Evolutionary conservation across 106 monocot species (phyloP), one percentile per base, ranked within the genome.

Genomic region (Dioscorea alata): DNA sequence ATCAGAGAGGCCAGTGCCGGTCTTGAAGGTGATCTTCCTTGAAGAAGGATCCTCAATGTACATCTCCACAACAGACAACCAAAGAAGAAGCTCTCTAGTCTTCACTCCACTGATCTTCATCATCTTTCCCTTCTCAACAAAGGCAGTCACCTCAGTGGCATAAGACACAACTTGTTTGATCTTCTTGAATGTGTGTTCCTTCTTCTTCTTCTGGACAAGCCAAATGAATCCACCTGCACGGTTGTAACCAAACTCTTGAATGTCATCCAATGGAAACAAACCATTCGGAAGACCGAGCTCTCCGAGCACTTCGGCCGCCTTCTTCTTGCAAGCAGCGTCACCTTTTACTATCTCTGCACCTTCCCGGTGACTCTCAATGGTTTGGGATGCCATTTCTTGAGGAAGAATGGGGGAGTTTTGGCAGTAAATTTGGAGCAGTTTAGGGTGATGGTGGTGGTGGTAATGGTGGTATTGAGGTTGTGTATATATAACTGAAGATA

Each of bases 201-300:
- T 16, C 54, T 19, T 56, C 54, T 56, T 18, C 54, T 56, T 56
- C 8, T 16, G 19, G 19, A 15, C 54, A 18, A 69, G 17, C 69
- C 75, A 69, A n/a, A 75, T 50, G 50, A 69, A 75, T 23, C 69
- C 75, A 21, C 50, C 49, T 14, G 13, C 49, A 14, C 50, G 48
- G 48, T 28, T 48, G 33, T 53, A 61, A 3, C 75, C 75, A 22
- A 28, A 48, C 49, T 75, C 75, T 23, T 34, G n/a, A 22, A 75
- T 52, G 60, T 75, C 61, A 2, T 68, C 49, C 12, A 75, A 48
- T 6, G 75, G 75, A 23, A 75, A 48, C 4, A 75, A 32, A 13
- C 75, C 75, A 19, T 49, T 50, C 5, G 75, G 75, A 10, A 75
- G 60, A 33, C 62, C 69, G 12, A 51, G 49, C 49, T 75, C 69